Conservation (phyloP, 176 grass and related monocot species). For the Zoysia pacifica region DNA sequence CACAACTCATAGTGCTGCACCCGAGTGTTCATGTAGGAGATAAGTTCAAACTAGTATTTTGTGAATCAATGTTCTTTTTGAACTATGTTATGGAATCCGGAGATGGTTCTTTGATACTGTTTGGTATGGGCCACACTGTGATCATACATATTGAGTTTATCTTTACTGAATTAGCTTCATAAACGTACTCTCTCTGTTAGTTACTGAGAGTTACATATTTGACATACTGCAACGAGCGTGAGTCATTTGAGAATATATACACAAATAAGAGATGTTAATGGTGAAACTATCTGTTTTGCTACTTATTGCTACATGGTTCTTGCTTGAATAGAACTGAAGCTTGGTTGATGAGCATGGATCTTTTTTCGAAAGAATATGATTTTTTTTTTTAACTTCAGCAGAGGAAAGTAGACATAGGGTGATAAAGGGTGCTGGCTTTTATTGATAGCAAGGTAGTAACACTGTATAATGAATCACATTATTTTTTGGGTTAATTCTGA, state of each 20-base stretch:
- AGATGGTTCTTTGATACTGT: not conserved
- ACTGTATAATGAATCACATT: not conserved
- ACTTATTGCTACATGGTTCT: not conserved
- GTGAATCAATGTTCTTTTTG: not conserved
- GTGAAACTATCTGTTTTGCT: not conserved
- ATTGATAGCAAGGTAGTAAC: not conserved
- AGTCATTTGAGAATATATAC: not conserved
- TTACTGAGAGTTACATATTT: not conserved
- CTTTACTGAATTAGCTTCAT: not conserved
- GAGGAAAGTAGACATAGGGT: not conserved
- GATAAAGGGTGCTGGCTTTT: not conserved
- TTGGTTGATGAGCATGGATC: not conserved
- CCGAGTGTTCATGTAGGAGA: not conserved
- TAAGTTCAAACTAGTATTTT: not conserved
- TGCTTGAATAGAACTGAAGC: not conserved
- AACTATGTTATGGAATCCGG: not conserved
- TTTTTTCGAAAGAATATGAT: not conserved
- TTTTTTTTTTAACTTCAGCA: not conserved
- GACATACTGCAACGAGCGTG: not conserved
- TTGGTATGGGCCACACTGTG: too few relatives aligned
- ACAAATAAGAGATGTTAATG: slow-evolving; percentile 18
- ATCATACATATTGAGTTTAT: not conserved
- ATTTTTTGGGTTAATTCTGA: slow-evolving; percentile 1
- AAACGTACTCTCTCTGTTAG: not conserved
- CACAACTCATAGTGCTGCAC: not conserved